Percentiles rank a stretch among this genome's conserved stretches.
Conservation (phyloP, 2,329 filamentous ascomycete species). For the Neofusicoccum cordaticola region DNA sequence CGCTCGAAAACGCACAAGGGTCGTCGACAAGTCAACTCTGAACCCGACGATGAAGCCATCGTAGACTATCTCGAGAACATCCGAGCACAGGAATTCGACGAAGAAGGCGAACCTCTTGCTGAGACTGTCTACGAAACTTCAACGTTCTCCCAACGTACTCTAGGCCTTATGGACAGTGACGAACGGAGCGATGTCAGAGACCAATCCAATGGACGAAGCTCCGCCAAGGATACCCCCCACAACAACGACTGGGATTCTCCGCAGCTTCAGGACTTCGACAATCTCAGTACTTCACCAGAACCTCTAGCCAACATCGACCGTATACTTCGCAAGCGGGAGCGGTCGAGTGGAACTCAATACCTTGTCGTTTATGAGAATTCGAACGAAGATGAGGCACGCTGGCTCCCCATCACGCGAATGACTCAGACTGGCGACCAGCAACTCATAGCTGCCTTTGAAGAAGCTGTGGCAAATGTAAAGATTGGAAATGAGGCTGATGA, state of each 20-base stretch:
- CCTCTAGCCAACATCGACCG: conserved; percentile 40
- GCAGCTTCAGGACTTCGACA: conserved; percentile 48
- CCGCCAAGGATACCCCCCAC: conserved; percentile 1
- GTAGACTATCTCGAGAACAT: conserved; percentile 73
- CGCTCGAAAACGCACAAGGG: background rate
- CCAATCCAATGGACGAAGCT: background rate
- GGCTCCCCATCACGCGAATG: conserved; percentile 41
- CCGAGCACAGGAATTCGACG: conserved; percentile 42
- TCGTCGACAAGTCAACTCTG: background rate
- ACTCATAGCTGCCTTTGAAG: conserved; percentile 29
- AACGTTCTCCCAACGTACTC: conserved; percentile 24
- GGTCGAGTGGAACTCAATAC: conserved; percentile 48
- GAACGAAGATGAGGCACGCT: conserved; percentile 48
- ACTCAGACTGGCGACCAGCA: conserved; percentile 25
- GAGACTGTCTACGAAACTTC: conserved; percentile 20
- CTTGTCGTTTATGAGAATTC: conserved; percentile 49
- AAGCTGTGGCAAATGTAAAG: conserved; percentile 22
- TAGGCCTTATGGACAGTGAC: conserved; percentile 32
- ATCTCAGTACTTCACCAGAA: conserved; percentile 51
- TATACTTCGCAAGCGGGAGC: conserved; percentile 46
- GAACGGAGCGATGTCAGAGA: conserved; percentile 23
- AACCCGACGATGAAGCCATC: conserved; percentile 54
- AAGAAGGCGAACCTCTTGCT: conserved; percentile 23
- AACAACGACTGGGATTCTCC: conserved; percentile 43
- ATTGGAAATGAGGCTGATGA: conserved; percentile 21